Evolutionary conservation across 139 green algal genomes (phyloP), one percentile per base, ranked within the genome.

Genomic region (Ettlia oleoabundans): DNA sequence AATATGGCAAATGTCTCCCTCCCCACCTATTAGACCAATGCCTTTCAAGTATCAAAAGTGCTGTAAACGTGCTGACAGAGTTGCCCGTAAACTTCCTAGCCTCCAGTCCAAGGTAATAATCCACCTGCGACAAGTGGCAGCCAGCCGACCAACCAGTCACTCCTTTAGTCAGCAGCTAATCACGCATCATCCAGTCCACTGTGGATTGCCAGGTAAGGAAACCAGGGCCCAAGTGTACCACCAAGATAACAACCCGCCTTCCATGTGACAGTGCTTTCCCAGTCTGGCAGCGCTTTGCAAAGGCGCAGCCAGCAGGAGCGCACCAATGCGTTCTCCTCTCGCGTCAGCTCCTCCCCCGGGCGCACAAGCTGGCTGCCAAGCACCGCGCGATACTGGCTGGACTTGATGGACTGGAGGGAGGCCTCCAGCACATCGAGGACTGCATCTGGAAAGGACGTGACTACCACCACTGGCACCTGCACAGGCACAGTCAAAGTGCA

Each of bases 31-130:
- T n/a, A 5, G 42, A 30, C 62, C 58, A 70, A 41, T 66, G 33
- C 26, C 79, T 61, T 43, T 78, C 65, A 18, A 84, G 24, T 4
- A 84, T 80, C 30, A 84, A 32, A 22, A 84, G 61, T 5, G 79
- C 79, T 3, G 79, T 81, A 42, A 84, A 84, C 2, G 79, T 84
- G 7, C 66, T 81, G 21, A 84, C 79, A 4, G 38, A 69, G 64
- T 84, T 84, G 41, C 79, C 79, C 22, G 79, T 80, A 42, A 84
- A 84, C 5, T 53, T 43, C 30, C 30, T 32, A 8, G 64, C 79
- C 35, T 76, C 40, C n/a, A 68, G 33, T 24, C 32, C 79, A 13
- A 84, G 43, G 42, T 84, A 76, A 24, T 78, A 84, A 33, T 77
- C 65, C 21, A 81, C 62, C 63, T 81, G 64, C 13, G 40, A 9